Conservation (phyloP, 495 filamentous ascomycete genomes). For the Aspergillus wentii region DNA sequence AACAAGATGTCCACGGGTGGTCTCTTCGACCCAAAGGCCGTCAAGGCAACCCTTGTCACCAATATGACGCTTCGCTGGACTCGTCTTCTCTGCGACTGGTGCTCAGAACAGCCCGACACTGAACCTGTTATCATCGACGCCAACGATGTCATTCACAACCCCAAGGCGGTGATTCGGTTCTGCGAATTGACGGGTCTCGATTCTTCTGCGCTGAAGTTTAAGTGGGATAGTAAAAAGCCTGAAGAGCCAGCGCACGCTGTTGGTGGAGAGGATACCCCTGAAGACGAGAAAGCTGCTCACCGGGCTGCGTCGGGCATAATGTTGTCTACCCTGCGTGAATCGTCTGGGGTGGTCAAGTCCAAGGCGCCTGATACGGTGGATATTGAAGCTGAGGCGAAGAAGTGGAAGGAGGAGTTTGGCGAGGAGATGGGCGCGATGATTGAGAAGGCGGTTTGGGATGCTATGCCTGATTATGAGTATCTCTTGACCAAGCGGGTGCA, state of each 20-base stretch:
- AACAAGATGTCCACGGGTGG: constrained; percentile 7
- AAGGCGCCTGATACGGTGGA: constrained; percentile 22
- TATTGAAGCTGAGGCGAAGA: constrained; percentile 24
- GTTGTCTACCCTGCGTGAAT: constrained; percentile 19
- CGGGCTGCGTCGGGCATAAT: constrained; percentile 10
- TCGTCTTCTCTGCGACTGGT: constrained; percentile 25
- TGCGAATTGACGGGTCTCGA: constrained; percentile 23
- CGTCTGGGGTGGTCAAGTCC: constrained; percentile 19
- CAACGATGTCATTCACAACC: constrained; percentile 27
- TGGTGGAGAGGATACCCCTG: constrained; percentile 4
- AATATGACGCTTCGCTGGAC: constrained; percentile 19
- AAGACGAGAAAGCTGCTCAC: neutral
- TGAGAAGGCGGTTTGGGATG: constrained; percentile 22
- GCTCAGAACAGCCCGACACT: constrained; percentile 3
- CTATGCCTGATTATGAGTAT: constrained; percentile 39
- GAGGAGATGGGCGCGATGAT: constrained; percentile 20
- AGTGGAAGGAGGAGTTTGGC: constrained; percentile 41
- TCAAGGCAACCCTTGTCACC: constrained; percentile 5
- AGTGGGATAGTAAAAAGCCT: constrained; percentile 21
- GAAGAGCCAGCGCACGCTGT: neutral
- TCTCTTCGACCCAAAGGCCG: neutral
- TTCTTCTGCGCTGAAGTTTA: constrained; percentile 16
- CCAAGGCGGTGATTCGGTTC: constrained; percentile 19
- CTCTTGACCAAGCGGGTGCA: constrained; percentile 13
- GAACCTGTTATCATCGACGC: constrained; percentile 34